Base-by-base conservation (phyloP, 495 filamentous ascomycete genomes). In the Annulohypoxylon stygium region DNA sequence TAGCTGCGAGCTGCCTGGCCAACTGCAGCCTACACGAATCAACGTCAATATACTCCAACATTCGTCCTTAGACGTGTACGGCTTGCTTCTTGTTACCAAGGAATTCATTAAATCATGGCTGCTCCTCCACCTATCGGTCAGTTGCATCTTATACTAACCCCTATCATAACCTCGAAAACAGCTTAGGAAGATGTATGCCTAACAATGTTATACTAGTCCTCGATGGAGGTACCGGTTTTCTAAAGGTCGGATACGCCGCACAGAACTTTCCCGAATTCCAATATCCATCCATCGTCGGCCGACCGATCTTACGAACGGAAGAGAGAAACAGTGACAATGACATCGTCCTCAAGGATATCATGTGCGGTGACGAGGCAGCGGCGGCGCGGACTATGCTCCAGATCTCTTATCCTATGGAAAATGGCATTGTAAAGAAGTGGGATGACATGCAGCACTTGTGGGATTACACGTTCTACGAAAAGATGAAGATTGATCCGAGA, bases 181-280 rank as follows among this genome's bases (percentile, higher is more conserved):
- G 12, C 12, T n/a, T n/a, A 39, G 41, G 26, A 16, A n/a, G n/a
- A 18, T 36, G n/a, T 33, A 50, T 61, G 25, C 30, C 67, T 69
- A 72, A 61, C 61, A 51, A 20, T 58, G 23, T 61, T 14, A 73
- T 25, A 43, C 18, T 61, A 98, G 96, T 99, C 79, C 95, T 99
- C 88, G 96, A 99, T 89, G 97, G 97, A 89, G 96, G 96, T 84
- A 99, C 96, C 78, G 96, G 96, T 82, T 99, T 98, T 89, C 91
- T 98, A 82, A 99, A 99, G 85, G 96, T 97, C 83, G 96, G 96
- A 81, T 98, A 98, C 87, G 97, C 96, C 69, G 94, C 89, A 72
- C 93, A 98, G 88, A 98, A 99, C 85, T 99, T 98, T 83, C 96
- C 96, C 78, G 95, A 98, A 87, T 92, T 94, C 82, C 96, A 98